Evolutionary conservation across 1,284 basidiomycete genomes (phyloP).

Genomic region (Naganishia albida): DNA sequence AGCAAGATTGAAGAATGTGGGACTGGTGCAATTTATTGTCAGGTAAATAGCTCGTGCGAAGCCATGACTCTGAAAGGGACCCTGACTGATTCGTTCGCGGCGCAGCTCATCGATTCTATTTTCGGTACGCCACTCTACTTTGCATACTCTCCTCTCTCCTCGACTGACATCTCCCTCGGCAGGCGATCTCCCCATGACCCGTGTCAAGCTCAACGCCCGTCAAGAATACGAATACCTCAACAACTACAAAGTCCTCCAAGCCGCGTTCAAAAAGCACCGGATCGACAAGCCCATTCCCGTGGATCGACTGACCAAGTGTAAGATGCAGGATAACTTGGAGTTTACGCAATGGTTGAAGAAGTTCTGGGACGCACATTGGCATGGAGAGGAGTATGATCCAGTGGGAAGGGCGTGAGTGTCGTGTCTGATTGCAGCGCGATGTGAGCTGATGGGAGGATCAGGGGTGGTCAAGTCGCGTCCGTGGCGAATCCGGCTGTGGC

Average conservation of each 20-base stretch:
- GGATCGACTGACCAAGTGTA: conserved; percentile 91
- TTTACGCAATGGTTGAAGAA: conserved; percentile 97
- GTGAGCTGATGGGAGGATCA: neutral
- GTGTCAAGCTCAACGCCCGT: conserved; percentile 89
- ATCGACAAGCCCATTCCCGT: conserved; percentile 97
- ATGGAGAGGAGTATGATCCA: conserved; percentile 85
- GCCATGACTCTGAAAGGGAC: neutral
- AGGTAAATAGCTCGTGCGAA: conserved; percentile 52
- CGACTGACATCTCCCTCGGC: conserved; percentile 10
- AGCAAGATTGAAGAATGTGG: conserved; percentile 95
- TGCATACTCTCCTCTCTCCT: neutral
- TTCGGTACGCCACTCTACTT: conserved; percentile 62
- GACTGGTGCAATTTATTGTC: conserved; percentile 83
- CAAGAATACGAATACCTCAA: conserved; percentile 95
- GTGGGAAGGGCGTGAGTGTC: conserved; percentile 59
- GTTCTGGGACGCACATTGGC: conserved; percentile 91
- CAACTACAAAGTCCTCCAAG: conserved; percentile 94
- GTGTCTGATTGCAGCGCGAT: neutral
- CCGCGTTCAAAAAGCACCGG: conserved; percentile 79
- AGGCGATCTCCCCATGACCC: conserved; percentile 82
- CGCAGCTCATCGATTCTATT: conserved; percentile 80
- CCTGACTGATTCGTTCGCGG: conserved; percentile 11
- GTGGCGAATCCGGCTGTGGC: conserved; percentile 23
- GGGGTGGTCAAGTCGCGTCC: conserved; percentile 20
- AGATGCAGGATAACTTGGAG: conserved; percentile 99